Evolutionary conservation across 2,329 filamentous ascomycete genomes (phyloP), one percentile per base, ranked within the genome.

Genomic region (Colletotrichum sp.): DNA sequence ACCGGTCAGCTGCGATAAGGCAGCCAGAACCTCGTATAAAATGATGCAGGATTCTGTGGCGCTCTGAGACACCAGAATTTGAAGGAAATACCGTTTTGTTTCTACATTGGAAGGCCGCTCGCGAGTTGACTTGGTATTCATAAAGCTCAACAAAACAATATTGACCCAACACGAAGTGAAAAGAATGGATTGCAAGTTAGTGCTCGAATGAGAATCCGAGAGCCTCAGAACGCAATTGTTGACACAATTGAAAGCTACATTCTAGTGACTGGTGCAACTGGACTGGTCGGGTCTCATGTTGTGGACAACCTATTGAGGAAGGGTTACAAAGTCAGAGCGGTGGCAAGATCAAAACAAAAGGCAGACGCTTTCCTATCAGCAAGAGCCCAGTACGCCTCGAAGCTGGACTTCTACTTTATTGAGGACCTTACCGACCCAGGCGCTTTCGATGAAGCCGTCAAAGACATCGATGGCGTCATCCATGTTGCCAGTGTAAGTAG

Each of bases 211-310:
- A 16, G 15, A 4, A 18, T 9, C 7, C 55, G 16, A 26, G 5
- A 59, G 55, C 13, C 24, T 13, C 5, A 2, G 1, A 21, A 13
- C 5, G 12, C n/a, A 28, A 7, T 18, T 26, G 7, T 18, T 59
- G 21, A 59, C 24, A 7, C 16, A n/a, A 12, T 15, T 7, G 15
- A 13, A 8, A 65, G 62, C 16, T 39, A 30, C 15, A 76, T 81
- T 9, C 69, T 81, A 24, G 80, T 81, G 12, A 81, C 80, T 1
- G 80, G 82, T 13, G 79, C 79, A 16, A 80, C 77, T 2, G 80
- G 79, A 15, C 82, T 82, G 80, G 82, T 80, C 80, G 62, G 62
- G 9, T 65, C 62, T 13, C 62, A 65, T 44, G 32, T 44, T 18
- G 62, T 65, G 2, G 34, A 65, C 24, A 65, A 49, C 13, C 10